Evolutionary conservation across 2,329 filamentous ascomycete genomes (phyloP).

Genomic region (Fusarium foetens): DNA sequence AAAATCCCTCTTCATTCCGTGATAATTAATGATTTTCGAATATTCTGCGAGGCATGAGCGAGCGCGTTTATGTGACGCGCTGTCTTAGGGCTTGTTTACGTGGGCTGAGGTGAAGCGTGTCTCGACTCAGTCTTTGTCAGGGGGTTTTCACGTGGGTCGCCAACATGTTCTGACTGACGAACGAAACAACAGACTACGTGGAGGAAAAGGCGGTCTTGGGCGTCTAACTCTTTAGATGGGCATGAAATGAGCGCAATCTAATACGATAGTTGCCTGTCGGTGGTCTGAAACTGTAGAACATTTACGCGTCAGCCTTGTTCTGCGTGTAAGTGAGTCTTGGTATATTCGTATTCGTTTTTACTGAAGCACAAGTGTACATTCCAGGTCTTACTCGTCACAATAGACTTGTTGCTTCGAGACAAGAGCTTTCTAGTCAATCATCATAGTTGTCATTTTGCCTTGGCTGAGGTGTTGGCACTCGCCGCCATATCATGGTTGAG

Average conservation of each 20-base stretch:
- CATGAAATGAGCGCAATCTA: background rate
- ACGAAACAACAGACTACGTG: background rate
- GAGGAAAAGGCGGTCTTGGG: conserved; percentile 1
- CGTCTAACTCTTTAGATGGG: too few relatives aligned
- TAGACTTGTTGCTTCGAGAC: background rate
- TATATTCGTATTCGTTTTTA: background rate
- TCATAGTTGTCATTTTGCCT: conserved; percentile 3
- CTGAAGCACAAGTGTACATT: background rate
- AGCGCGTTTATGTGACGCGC: conserved; percentile 27
- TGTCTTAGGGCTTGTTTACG: conserved; percentile 43
- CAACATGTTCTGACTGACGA: background rate
- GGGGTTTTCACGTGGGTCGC: conserved; percentile 38
- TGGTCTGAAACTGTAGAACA: background rate
- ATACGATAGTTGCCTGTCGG: background rate
- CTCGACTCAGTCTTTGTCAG: conserved; percentile 35
- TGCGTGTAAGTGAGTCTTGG: conserved; percentile 26
- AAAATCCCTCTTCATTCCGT: background rate
- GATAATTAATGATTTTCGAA: background rate
- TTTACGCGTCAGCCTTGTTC: conserved; percentile 11
- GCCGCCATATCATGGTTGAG: conserved; percentile 32
- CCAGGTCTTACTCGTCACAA: background rate
- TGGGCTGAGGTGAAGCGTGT: conserved; percentile 34
- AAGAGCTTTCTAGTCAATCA: background rate
- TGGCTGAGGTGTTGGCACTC: conserved; percentile 22
- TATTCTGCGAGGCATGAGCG: background rate